Conservation (phyloP, 371 early-diverging fungal genomes). For the Cokeromyces recurvatus region DNA sequence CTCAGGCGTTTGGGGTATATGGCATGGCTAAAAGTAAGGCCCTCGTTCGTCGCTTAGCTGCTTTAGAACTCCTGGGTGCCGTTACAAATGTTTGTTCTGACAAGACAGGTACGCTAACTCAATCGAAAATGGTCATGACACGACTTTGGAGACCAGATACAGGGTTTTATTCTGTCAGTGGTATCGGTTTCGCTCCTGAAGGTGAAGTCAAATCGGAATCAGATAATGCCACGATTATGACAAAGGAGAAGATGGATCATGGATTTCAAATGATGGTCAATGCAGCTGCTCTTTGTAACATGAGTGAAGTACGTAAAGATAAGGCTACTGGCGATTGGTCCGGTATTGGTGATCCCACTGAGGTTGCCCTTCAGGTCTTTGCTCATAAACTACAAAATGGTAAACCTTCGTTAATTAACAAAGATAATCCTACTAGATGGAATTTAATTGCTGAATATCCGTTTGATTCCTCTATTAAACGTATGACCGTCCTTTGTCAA, state of each 20-base stretch:
- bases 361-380: constrained; percentile 73
- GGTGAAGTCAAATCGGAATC: constrained; percentile 32
- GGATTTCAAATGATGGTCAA: constrained; percentile 38
- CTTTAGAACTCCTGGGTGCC: constrained; percentile 87
- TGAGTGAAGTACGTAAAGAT: constrained; percentile 62
- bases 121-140: constrained; percentile 86
- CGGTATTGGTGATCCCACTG: constrained; percentile 85
- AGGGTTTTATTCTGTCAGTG: constrained; percentile 59
- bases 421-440: constrained; percentile 20
- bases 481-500: constrained; percentile 85
- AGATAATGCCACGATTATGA: constrained; percentile 8
- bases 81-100: constrained; percentile 94
- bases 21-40: constrained; percentile 83
- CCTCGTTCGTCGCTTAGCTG: constrained; percentile 82
- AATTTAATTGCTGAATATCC: constrained; percentile 75
- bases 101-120: constrained; percentile 94
- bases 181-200: constrained; percentile 49
- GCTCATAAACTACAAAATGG: constrained; percentile 69
- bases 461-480: constrained; percentile 83
- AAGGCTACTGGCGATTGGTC: constrained; percentile 58
- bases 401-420: constrained; percentile 50
- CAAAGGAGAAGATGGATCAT: constrained; percentile 20
- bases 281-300: constrained; percentile 68
- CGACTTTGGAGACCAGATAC: constrained; percentile 67
- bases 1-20: constrained; percentile 90